These are phyloP conservation scores for Chernovozyma sophiae-reginae DNA, from an alignment of 1,139 yeast species.

Conservation along the genomic window DNA sequence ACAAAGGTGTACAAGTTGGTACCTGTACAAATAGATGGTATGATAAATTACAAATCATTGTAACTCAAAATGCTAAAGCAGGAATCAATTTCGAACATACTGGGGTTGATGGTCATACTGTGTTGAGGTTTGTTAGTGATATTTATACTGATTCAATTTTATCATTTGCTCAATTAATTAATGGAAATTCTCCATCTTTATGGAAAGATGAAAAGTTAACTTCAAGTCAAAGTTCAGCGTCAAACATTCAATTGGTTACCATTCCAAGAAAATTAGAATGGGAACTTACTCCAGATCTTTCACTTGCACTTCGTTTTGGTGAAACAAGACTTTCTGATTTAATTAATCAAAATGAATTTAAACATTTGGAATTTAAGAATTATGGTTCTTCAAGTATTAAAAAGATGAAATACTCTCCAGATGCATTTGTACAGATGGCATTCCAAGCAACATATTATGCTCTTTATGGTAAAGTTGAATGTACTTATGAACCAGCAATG, in stretches of 20 bases:
- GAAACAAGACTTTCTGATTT: slow-evolving; percentile 86
- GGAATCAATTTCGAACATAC: slow-evolving; percentile 95
- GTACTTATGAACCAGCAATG: slow-evolving; percentile 96
- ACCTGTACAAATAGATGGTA: slow-evolving; percentile 96
- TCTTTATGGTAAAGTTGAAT: slow-evolving; percentile 86
- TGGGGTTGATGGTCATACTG: slow-evolving; percentile 95
- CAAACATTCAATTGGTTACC: slow-evolving; percentile 38
- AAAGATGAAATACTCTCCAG: slow-evolving; percentile 85
- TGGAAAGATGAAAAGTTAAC: slow-evolving; percentile 45
- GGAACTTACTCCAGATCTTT: slow-evolving; percentile 73
- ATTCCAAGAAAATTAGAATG: slow-evolving; percentile 88
- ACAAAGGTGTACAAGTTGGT: slow-evolving; percentile 85
- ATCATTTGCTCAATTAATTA: slow-evolving; percentile 80
- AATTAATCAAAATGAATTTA: slow-evolving; percentile 86
- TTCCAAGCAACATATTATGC: slow-evolving; percentile 93
- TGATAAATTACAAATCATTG: slow-evolving; percentile 83
- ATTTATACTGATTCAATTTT: slow-evolving; percentile 87
- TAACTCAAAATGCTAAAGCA: slow-evolving; percentile 88
- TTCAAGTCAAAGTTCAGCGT: slow-evolving; percentile 9
- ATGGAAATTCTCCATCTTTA: slow-evolving; percentile 73
- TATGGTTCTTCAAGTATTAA: slow-evolving; percentile 80
- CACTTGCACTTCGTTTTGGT: slow-evolving; percentile 81
- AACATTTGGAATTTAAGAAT: slow-evolving; percentile 67
- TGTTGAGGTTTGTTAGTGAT: slow-evolving; percentile 80
- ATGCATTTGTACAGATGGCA: slow-evolving; percentile 92